Evolutionary conservation across 2,329 filamentous ascomycete genomes (phyloP), one percentile per base, ranked within the genome.

Genomic region (Balansia obtecta): DNA sequence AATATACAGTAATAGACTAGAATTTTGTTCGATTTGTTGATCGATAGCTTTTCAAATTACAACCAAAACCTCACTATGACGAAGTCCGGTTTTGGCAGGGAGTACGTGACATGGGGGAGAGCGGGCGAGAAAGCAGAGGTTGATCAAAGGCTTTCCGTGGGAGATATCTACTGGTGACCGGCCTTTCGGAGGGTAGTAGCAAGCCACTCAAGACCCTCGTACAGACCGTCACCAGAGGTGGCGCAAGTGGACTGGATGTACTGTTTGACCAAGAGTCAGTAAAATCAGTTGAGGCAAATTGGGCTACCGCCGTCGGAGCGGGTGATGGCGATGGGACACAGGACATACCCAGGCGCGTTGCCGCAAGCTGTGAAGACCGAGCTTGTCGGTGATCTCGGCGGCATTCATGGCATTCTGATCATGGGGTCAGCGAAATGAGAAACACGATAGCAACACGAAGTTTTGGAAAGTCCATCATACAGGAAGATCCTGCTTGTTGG

Each of bases 181-280:
- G 78, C 74, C 80, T 90, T 90, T 72, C 84, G 82, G 71, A 93
- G 82, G 65, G 85, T 86, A 70, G 80, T 84, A 70, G 85, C 85
- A 66, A 90, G 83, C 86, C 87, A 91, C 76, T 91, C 90, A 65
- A 97, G 88, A 83, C 91, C 91, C 77, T 97, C 91, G 74, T 97
- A 97, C 65, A 97, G 86, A 88, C 91, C 91, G 73, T 97, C 93
- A 81, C 91, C 91, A 60, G 90, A 95, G 62, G 93, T 97, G 71
- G 91, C 91, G 77, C 91, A 97, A 69, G 93, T 97, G 59, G 91
- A 95, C 89, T 97, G 91, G 75, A 97, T 97, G 80, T 94, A 97
- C 91, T 90, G 59, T 49, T 45, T 48, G 15, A 16, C 13, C 11
- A 11, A 50, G n/a, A 49, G n/a, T 50, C 45, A 53, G 58, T 48